These are phyloP conservation scores for Oryza nivara DNA, from an alignment of 176 grass and related monocot species.

Conservation along the genomic window DNA sequence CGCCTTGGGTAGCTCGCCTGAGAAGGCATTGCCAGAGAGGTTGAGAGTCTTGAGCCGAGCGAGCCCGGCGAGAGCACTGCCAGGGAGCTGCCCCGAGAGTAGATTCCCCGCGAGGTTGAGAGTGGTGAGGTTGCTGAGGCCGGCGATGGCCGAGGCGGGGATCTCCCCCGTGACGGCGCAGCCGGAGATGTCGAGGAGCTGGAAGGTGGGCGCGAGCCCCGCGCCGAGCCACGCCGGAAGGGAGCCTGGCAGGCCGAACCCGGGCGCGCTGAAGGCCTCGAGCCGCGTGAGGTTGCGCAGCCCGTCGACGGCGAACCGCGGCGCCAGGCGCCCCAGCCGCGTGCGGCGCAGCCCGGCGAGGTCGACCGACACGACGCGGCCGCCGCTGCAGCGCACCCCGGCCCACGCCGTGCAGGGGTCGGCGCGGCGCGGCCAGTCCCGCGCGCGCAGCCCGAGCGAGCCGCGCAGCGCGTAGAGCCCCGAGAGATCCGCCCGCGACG, in stretches of 20 bases:
- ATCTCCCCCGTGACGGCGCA: constrained; percentile 61
- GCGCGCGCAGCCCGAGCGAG: constrained; percentile 78
- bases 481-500: constrained; percentile 60
- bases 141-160: constrained; percentile 48
- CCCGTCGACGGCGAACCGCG: constrained; percentile 74
- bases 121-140: constrained; percentile 54
- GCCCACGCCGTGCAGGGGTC: constrained; percentile 80
- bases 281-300: constrained; percentile 73
- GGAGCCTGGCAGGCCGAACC: constrained; percentile 69
- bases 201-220: constrained; percentile 57
- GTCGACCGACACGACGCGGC: constrained; percentile 58
- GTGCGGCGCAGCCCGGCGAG: constrained; percentile 69
- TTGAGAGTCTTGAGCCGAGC: constrained; percentile 51
- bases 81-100: constrained; percentile 61
- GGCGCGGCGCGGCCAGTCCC: constrained; percentile 73
- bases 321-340: constrained; percentile 48
- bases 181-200: constrained; percentile 64
- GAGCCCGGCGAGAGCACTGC: constrained; percentile 47
- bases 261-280: constrained; percentile 67
- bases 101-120: constrained; percentile 73
- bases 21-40: constrained; percentile 74
- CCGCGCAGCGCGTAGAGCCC: constrained; percentile 72
- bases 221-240: constrained; percentile 84
- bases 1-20: constrained; percentile 55
- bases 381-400: constrained; percentile 61